Evolutionary conservation across 1,284 basidiomycete genomes (phyloP).

Genomic region (Ustilago hordei): DNA sequence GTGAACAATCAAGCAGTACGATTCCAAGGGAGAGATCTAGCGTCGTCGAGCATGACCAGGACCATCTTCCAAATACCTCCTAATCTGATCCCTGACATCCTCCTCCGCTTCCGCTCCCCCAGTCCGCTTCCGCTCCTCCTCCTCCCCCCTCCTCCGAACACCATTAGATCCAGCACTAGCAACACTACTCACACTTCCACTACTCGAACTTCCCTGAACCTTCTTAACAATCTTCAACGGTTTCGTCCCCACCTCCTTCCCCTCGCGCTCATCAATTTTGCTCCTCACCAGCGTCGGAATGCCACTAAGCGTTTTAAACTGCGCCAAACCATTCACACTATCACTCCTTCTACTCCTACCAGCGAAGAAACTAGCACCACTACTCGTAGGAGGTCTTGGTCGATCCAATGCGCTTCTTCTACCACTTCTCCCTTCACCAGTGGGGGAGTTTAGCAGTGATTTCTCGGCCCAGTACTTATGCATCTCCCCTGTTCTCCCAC

Average conservation of each 20-base stretch:
- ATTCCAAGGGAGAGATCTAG: neutral
- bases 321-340: constrained; percentile 5
- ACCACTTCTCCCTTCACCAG: neutral
- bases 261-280: neutral
- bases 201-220: neutral
- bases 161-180: too few species aligned
- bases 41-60: neutral
- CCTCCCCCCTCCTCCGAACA: neutral
- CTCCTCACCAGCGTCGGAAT: neutral
- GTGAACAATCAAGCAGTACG: too few species aligned
- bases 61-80: neutral
- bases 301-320: neutral
- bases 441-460: neutral
- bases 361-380: constrained; percentile 35
- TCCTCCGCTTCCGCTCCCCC: neutral
- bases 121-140: neutral
- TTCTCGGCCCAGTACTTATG: constrained; percentile 15
- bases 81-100: constrained; percentile 2
- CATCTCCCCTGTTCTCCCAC: neutral
- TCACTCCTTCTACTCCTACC: constrained; percentile 24
- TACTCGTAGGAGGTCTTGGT: constrained; percentile 41
- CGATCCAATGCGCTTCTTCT: constrained; percentile 38
- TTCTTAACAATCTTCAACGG: constrained; percentile 32
- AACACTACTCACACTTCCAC: neutral
- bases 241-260: neutral